Conservation (phyloP, 306 rosid genomes). For the Fragaria nilgerrensis region DNA sequence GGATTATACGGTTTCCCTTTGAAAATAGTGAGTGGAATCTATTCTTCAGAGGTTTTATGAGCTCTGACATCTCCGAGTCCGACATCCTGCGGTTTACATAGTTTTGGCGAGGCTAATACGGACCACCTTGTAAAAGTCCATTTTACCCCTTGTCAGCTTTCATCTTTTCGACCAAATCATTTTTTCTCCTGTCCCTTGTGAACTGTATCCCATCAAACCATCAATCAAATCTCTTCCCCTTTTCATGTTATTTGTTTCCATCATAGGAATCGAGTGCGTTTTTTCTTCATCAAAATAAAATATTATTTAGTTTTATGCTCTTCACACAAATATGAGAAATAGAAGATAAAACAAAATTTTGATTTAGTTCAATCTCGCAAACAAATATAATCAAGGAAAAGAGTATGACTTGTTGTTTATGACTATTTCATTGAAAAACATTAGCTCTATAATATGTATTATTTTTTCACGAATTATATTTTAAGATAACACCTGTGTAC, state of each 20-base stretch:
- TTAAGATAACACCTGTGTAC: no score
- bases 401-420: no score
- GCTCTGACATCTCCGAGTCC: neutral
- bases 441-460: no score
- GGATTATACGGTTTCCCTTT: neutral
- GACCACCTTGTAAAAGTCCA: neutral
- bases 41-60: neutral
- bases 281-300: no score
- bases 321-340: no score
- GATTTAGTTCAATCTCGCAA: no score
- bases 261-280: neutral
- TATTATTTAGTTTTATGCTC: no score
- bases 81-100: conserved; percentile 5
- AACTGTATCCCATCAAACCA: conserved; percentile 1
- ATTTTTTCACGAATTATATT: no score
- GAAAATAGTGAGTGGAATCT: neutral
- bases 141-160: conserved; percentile 6
- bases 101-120: neutral
- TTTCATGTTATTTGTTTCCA: neutral
- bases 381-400: no score
- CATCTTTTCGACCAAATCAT: neutral
- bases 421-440: no score
- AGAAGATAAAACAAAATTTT: no score
- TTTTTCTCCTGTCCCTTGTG: neutral
- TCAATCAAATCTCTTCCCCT: neutral